Percentiles rank a stretch among this genome's conserved stretches.
Conservation (phyloP, 208 protist species). For the Leishmania martiniquensis region DNA sequence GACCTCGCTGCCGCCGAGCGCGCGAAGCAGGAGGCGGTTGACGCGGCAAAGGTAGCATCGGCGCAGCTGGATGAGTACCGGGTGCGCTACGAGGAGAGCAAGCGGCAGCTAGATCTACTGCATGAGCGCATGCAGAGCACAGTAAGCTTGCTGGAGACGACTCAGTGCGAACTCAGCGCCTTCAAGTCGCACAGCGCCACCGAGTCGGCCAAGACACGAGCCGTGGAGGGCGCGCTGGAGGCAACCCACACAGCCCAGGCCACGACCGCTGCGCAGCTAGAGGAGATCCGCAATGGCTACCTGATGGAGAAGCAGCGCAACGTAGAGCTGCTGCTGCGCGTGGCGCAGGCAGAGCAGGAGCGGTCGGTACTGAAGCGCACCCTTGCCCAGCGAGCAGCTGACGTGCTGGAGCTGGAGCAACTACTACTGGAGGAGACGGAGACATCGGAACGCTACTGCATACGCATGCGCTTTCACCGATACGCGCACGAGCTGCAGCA, state of each 20-base stretch:
- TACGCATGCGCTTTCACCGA: conserved; percentile 60
- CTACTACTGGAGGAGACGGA: conserved; percentile 81
- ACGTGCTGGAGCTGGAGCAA: conserved; percentile 70
- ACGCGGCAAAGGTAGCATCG: conserved; percentile 15
- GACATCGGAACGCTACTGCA: conserved; percentile 69
- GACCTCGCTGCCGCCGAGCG: conserved; percentile 27
- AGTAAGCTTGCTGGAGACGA: conserved; percentile 45
- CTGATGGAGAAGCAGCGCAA: conserved; percentile 78
- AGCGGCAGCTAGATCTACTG: conserved; percentile 33
- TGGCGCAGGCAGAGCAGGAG: conserved; percentile 57
- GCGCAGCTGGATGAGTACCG: conserved; percentile 40
- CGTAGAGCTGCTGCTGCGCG: conserved; percentile 67
- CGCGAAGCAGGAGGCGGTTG: conserved; percentile 27
- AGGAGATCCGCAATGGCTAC: conserved; percentile 56
- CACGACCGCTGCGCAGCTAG: conserved; percentile 39
- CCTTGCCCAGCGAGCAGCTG: conserved; percentile 25
- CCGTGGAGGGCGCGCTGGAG: conserved; percentile 37
- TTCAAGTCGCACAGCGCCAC: conserved; percentile 25
- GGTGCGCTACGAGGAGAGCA: conserved; percentile 41
- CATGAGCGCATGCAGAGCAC: conserved; percentile 51
- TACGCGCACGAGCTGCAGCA: conserved; percentile 39
- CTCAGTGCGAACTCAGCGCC: conserved; percentile 51
- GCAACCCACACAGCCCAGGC: conserved; percentile 9
- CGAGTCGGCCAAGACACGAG: conserved; percentile 33
- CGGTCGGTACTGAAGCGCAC: conserved; percentile 41